These are phyloP conservation scores for Fusarium citri DNA, from an alignment of 2,329 filamentous ascomycete species.

Conservation along the genomic window DNA sequence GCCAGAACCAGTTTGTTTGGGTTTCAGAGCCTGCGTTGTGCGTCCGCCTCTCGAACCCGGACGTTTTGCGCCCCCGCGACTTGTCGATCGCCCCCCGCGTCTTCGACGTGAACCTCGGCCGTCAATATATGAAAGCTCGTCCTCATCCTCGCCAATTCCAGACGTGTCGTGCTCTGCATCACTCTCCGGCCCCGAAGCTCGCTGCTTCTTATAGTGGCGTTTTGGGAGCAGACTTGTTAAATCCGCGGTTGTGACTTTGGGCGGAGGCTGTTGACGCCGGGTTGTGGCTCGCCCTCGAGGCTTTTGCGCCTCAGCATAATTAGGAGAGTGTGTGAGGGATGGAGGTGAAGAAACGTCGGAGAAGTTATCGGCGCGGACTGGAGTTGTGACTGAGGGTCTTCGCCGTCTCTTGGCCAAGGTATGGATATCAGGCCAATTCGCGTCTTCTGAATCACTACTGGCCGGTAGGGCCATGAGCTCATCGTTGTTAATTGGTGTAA, in stretches of 20 bases:
- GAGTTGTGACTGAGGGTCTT: slow-evolving; percentile 53
- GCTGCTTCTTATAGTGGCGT: slow-evolving; percentile 58
- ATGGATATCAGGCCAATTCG: slow-evolving; percentile 65
- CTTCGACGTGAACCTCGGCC: slow-evolving; percentile 51
- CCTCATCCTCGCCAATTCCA: slow-evolving; percentile 63
- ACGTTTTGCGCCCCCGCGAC: slow-evolving; percentile 45
- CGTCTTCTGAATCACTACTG: slow-evolving; percentile 63
- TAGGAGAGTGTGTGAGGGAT: slow-evolving; percentile 74
- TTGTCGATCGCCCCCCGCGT: slow-evolving; percentile 49
- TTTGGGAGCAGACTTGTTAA: slow-evolving; percentile 66
- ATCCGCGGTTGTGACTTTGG: slow-evolving; percentile 65
- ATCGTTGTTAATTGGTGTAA: slow-evolving; percentile 60
- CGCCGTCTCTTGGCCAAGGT: slow-evolving; percentile 61
- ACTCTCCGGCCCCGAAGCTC: slow-evolving; percentile 55
- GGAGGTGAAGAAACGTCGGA: slow-evolving; percentile 72
- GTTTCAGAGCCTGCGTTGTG: slow-evolving; percentile 39
- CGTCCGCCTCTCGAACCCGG: slow-evolving; percentile 46
- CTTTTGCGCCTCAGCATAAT: slow-evolving; percentile 54
- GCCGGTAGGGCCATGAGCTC: slow-evolving; percentile 66
- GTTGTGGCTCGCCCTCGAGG: slow-evolving; percentile 48
- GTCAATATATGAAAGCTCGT: slow-evolving; percentile 64
- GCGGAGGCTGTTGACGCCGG: slow-evolving; percentile 53
- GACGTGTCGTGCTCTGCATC: slow-evolving; percentile 63
- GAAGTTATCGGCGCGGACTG: slow-evolving; percentile 54
- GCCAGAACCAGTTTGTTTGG: slow-evolving; percentile 40